phyloP scores from a whole-genome alignment of 23 red algal species.

The Gracilaria domingensis region DNA sequence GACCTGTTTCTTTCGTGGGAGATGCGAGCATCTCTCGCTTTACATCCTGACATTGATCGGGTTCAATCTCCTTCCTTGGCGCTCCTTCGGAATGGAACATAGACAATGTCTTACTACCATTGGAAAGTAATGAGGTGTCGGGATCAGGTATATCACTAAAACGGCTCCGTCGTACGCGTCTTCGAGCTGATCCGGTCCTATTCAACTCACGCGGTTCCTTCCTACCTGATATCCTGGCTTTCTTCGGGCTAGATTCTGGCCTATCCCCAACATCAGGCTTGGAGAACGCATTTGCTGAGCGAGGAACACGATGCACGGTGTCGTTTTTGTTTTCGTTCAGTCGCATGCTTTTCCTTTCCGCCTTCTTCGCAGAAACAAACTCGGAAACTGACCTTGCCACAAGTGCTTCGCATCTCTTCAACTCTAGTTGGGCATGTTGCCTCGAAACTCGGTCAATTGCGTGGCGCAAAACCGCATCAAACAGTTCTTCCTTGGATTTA shows the following conservation, averaged over 20 bases:
- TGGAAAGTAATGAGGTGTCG: not conserved
- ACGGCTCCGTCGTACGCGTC: not conserved
- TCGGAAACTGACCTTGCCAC: slow-evolving; percentile 16
- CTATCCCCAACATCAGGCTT: not conserved
- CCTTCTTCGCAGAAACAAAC: slow-evolving; percentile 6
- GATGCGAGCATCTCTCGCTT: not conserved
- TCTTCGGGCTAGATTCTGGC: not conserved
- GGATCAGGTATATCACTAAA: not conserved
- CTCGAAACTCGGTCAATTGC: slow-evolving; percentile 19
- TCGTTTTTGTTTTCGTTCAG: not conserved
- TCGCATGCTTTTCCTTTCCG: not conserved
- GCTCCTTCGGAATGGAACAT: not conserved
- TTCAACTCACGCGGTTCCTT: not conserved
- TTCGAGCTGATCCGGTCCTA: not conserved
- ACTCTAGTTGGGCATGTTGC: slow-evolving; percentile 21
- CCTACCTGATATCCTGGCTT: not conserved
- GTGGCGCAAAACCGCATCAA: not conserved
- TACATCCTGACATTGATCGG: not conserved
- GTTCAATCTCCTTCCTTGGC: not conserved
- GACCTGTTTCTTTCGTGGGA: not conserved
- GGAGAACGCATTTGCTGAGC: not conserved
- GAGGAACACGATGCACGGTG: not conserved
- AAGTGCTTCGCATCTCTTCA: slow-evolving; percentile 9
- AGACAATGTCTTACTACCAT: not conserved
- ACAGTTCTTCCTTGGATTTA: not conserved